phyloP scores from a whole-genome alignment of 2,329 filamentous ascomycete species.

The Colletotrichum sp. region DNA sequence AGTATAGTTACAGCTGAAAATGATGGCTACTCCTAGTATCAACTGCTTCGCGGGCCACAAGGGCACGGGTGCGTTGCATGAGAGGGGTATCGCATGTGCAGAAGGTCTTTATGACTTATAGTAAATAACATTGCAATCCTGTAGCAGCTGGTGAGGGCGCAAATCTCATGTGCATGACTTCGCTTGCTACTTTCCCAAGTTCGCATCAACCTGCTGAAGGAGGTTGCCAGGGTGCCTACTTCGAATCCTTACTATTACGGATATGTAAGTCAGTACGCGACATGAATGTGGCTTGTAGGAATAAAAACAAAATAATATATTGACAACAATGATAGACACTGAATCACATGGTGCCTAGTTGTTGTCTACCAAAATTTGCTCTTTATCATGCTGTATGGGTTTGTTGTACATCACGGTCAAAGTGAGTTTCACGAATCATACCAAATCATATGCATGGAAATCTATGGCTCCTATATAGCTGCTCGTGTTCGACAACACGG shows the following conservation, averaged over 20 bases:
- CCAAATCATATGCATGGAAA: not conserved
- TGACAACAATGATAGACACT: not conserved
- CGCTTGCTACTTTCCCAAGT: not conserved
- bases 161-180: not conserved
- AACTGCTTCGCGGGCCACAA: not conserved
- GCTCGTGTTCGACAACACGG: not conserved
- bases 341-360: not conserved
- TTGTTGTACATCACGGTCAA: not conserved
- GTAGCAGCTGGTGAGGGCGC: not conserved
- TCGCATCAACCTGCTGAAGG: not conserved
- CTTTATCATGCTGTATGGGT: not conserved
- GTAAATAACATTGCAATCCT: not conserved
- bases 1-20: no score
- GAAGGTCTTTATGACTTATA: not conserved
- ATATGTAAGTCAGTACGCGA: not conserved
- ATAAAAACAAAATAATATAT: accelerated
- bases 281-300: not conserved
- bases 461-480: not conserved
- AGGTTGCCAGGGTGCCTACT: not conserved
- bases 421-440: accelerated
- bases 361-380: not conserved
- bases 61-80: not conserved
- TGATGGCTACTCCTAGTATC: not conserved
- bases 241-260: not conserved
- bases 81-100: not conserved